These are phyloP conservation scores for Multifurca ochricompacta DNA, from an alignment of 768 basidiomycete genomes.

Conservation along the genomic window DNA sequence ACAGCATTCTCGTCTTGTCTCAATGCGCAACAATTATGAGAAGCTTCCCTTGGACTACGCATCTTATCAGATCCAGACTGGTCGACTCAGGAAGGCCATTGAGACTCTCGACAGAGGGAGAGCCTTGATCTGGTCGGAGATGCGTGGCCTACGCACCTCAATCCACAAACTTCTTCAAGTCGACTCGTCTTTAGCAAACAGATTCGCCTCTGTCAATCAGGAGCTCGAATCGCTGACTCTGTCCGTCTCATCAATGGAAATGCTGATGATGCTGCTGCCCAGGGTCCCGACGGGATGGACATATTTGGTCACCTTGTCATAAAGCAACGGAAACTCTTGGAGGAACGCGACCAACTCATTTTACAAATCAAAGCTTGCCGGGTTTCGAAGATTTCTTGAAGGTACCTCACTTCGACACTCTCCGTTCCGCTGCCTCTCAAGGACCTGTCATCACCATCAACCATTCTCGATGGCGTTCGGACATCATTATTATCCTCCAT, in stretches of 20 bases:
- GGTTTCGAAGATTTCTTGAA: not conserved
- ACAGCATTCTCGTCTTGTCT: not conserved
- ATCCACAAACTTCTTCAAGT: not conserved
- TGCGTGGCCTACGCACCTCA: conserved; percentile 3
- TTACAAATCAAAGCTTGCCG: not conserved
- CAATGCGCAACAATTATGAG: not conserved
- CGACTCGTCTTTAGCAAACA: not conserved
- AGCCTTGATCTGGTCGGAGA: conserved; percentile 10
- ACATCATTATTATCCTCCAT: conserved; percentile 2
- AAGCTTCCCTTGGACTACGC: not conserved
- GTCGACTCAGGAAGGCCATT: not conserved
- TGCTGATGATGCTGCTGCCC: not conserved
- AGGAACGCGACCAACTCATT: not conserved
- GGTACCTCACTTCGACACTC: not conserved
- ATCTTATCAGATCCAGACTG: not conserved
- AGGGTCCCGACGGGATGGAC: not conserved
- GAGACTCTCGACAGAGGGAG: conserved; percentile 10
- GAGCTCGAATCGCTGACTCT: not conserved
- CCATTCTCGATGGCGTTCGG: not conserved
- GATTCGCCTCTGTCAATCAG: not conserved
- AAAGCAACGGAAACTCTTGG: not conserved
- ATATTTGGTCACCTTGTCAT: not conserved
- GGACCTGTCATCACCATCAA: conserved; percentile 10
- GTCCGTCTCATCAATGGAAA: not conserved
- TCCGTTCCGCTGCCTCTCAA: not conserved